Conservation (phyloP, 2,329 filamentous ascomycete genomes). For the Alternaria consortialis region DNA sequence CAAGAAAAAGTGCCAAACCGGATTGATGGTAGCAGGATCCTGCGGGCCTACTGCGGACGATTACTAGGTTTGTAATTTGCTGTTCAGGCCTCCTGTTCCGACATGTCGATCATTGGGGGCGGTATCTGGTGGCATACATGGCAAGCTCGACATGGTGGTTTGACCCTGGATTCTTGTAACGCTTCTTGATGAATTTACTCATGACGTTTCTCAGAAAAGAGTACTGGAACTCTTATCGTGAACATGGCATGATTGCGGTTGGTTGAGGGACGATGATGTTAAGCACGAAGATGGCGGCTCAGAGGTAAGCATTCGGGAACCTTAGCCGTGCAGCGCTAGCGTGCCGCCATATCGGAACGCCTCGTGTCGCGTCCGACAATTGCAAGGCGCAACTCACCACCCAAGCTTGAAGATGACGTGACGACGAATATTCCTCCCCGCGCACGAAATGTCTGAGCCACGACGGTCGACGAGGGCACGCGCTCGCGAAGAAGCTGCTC, state of each 20-base stretch:
- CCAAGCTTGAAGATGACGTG: not conserved
- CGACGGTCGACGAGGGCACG: conserved; percentile 49
- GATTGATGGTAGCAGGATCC: conserved; percentile 1
- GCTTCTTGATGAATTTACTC: not conserved
- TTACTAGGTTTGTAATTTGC: not conserved
- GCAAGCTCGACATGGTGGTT: not conserved
- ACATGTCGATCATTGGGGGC: conserved; percentile 1
- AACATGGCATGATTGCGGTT: not conserved
- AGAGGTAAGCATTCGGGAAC: not conserved
- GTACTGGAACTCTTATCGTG: not conserved
- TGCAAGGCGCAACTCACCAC: not conserved
- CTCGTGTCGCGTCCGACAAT: conserved; percentile 6
- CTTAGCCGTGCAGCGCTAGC: conserved; percentile 3
- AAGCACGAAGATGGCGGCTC: not conserved
- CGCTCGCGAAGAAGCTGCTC: conserved; percentile 46
- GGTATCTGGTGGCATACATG: not conserved
- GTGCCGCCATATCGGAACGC: conserved; percentile 4
- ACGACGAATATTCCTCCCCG: not conserved
- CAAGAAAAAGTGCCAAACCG: conserved; percentile 1
- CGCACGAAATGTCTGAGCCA: conserved; percentile 45
- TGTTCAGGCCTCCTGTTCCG: not conserved
- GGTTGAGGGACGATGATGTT: not conserved
- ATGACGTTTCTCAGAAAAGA: not conserved
- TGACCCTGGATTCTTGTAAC: not conserved
- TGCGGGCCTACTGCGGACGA: conserved; percentile 1